Base-by-base conservation (phyloP, 2,329 filamentous ascomycete genomes). In the Colletotrichum navitas region DNA sequence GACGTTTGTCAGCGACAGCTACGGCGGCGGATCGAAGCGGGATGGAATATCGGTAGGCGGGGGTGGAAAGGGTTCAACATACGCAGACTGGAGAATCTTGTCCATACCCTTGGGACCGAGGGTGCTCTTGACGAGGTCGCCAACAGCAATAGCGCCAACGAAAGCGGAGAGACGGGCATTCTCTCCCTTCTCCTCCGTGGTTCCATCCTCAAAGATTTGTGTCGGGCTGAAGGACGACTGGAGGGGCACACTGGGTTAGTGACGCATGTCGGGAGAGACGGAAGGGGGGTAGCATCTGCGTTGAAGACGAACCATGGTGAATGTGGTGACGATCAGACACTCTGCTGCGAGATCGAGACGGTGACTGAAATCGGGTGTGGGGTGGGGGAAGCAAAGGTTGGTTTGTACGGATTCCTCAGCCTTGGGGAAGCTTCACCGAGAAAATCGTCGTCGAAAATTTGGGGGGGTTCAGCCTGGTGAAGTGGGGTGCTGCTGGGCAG, bases 91-190 rank as follows among this genome's bases (percentile, higher is more conserved):
- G 80, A 97, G 86, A 81, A 97, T 97, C 87, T 97, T 98, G 87
- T 98, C 96, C 95, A 98, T 98, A 77, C 96, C 96, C 86, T 98
- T 98, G 47, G 96, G 96, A 8, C 96, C 96, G 43, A 99, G 86
- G 14, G 96, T 98, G 82, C 94, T 97, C 89, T 99, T 99, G 65
- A 99, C 96, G 76, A 99, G 85, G 79, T 99, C 96, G 65, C 96
- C 96, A 58, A 99, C 96, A 67, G 96, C 96, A 80, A 99, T 99
- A 81, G 96, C 96, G 78, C 96, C 96, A 67, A 99, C 95, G 79
- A 99, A 99, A 75, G 95, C 95, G n/a, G 94, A 93, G 77, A 98
- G 92, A 89, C 95, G 94, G 79, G 96, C 95, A 93, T 98, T 98
- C 87, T 98, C 95, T 79, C 96, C 96, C 87, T 97, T 98, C 86